These are phyloP conservation scores for Cyberlindnera mississippiensis DNA, from an alignment of 805 yeast genomes.

Conservation along the genomic window DNA sequence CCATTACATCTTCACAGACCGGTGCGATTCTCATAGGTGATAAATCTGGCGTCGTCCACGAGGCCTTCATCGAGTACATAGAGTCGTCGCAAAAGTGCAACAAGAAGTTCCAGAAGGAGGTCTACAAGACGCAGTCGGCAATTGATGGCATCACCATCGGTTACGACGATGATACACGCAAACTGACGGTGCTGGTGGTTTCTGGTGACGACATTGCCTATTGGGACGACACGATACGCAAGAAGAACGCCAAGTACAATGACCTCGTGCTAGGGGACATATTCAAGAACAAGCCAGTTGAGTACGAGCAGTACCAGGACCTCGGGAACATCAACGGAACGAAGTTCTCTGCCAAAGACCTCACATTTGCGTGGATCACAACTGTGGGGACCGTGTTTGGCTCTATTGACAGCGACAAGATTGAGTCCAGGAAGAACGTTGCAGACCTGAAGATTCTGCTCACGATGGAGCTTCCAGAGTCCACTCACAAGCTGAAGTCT, in stretches of 20 bases:
- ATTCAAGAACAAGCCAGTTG: conserved; percentile 29
- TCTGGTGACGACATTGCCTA: conserved; percentile 32
- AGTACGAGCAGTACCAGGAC: conserved; percentile 36
- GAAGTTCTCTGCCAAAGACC: conserved; percentile 28
- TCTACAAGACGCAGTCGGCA: conserved; percentile 28
- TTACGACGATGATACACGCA: conserved; percentile 7
- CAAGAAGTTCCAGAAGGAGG: conserved; percentile 37
- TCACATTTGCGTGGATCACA: conserved; percentile 44
- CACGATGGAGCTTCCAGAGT: conserved; percentile 36
- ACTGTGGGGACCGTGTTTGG: conserved; percentile 46
- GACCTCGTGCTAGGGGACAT: conserved; percentile 21
- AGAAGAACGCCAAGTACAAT: conserved; percentile 20
- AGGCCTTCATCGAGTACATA: conserved; percentile 38
- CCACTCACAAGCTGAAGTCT: conserved; percentile 33
- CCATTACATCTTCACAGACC: conserved; percentile 33
- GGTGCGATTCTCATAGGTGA: conserved; percentile 51
- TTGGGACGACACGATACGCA: conserved; percentile 22
- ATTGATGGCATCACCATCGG: conserved; percentile 29
- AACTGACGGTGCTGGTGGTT: conserved; percentile 20
- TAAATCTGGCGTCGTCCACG: conserved; percentile 44
- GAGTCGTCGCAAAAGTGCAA: conserved; percentile 38
- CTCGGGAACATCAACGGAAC: conserved; percentile 30
- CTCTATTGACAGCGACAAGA: conserved; percentile 24
- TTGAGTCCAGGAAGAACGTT: conserved; percentile 22
- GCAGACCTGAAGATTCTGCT: conserved; percentile 36